These are phyloP conservation scores for Boechera stricta DNA, from an alignment of 345 rosid species.

Conservation along the genomic window DNA sequence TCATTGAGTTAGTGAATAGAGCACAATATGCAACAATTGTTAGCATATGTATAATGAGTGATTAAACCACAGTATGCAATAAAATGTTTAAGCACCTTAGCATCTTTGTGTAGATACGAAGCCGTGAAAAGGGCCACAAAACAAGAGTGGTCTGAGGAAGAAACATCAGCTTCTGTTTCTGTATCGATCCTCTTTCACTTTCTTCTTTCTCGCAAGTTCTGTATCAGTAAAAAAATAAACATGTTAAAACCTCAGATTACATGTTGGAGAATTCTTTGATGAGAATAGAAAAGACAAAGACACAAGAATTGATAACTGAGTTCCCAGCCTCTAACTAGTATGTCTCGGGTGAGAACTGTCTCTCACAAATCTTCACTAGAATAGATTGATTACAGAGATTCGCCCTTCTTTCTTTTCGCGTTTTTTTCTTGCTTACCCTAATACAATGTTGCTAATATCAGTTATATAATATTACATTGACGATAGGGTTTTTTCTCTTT, in stretches of 20 bases:
- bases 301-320: too few relatives aligned
- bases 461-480: too few relatives aligned
- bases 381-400: too few relatives aligned
- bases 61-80: background rate
- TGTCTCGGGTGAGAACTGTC: too few relatives aligned
- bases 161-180: background rate
- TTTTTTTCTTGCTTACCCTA: too few relatives aligned
- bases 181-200: background rate
- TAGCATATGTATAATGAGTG: background rate
- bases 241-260: background rate
- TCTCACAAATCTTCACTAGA: too few relatives aligned
- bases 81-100: background rate
- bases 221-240: background rate
- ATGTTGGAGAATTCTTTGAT: too few relatives aligned
- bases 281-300: too few relatives aligned
- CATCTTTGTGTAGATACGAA: conserved; percentile 1
- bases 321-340: too few relatives aligned
- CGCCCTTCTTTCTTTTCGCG: too few relatives aligned
- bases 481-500: too few relatives aligned
- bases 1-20: background rate
- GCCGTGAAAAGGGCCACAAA: background rate
- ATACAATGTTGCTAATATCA: too few relatives aligned
- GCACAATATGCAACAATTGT: background rate
- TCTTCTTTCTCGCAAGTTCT: background rate
- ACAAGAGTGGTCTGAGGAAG: background rate